A percentile compares a stretch with the other conserved stretches of the same genome.
Evolutionary conservation across 1,284 basidiomycete species (phyloP).

Genomic region (Microbotryum scabiosae): DNA sequence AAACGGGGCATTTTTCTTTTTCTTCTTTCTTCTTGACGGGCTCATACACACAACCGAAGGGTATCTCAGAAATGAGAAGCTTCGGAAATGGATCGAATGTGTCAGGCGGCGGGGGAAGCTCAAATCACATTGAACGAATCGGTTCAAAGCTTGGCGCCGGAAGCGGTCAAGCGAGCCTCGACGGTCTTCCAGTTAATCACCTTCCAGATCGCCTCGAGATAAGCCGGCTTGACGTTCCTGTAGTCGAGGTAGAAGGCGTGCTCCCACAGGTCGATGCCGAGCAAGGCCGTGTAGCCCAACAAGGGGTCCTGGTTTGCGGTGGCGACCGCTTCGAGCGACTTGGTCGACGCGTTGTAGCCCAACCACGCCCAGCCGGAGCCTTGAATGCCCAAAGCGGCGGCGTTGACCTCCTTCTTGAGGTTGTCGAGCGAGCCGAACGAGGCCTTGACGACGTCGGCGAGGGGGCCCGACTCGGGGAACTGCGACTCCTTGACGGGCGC

Average conservation of each 20-base stretch:
- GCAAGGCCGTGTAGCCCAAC: constrained; percentile 72
- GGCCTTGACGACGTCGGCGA: constrained; percentile 71
- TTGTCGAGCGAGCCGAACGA: constrained; percentile 77
- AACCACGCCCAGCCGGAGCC: constrained; percentile 99
- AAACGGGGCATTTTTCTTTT: too few relatives aligned
- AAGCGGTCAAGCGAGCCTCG: constrained; percentile 53
- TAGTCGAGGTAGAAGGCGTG: constrained; percentile 59
- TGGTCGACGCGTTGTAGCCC: constrained; percentile 59
- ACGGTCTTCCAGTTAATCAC: constrained; percentile 90
- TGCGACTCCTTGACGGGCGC: constrained; percentile 54
- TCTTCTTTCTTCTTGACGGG: too few relatives aligned
- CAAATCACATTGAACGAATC: too few relatives aligned
- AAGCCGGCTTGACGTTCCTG: constrained; percentile 52
- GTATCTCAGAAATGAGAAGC: too few relatives aligned
- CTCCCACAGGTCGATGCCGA: constrained; percentile 87
- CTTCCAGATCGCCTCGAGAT: constrained; percentile 59
- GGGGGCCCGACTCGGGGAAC: constrained; percentile 49
- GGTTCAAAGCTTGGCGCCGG: constrained; percentile 7
- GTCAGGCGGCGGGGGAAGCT: too few relatives aligned
- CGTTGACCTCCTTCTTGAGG: constrained; percentile 70
- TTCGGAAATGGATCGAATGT: too few relatives aligned
- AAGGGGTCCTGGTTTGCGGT: constrained; percentile 97
- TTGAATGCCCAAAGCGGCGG: constrained; percentile 85
- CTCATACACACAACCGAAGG: too few relatives aligned
- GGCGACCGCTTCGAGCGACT: constrained; percentile 48